Conservation (phyloP, 306 rosid genomes). For the Hippophae tibetana region DNA sequence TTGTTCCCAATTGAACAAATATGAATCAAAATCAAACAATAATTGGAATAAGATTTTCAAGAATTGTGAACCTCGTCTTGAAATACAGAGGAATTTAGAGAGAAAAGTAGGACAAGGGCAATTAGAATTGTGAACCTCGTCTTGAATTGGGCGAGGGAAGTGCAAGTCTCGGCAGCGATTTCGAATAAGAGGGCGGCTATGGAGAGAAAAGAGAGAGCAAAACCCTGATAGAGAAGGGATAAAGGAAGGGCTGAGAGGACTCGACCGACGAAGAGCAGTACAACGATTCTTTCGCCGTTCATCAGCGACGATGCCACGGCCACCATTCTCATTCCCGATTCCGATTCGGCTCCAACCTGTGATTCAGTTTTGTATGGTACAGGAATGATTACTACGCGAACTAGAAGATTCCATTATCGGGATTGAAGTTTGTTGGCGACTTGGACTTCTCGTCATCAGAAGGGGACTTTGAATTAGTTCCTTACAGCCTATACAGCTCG, state of each 20-base stretch:
- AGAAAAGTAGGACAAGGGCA: neutral
- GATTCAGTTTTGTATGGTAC: no score
- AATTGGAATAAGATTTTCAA: neutral
- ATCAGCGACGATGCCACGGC: conserved; percentile 27
- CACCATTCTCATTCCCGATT: conserved; percentile 7
- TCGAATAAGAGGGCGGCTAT: conserved; percentile 60
- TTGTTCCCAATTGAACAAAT: neutral
- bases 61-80: no score
- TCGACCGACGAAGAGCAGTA: conserved; percentile 44
- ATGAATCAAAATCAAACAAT: neutral
- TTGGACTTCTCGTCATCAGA: no score
- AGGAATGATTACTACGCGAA: no score
- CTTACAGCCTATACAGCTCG: no score
- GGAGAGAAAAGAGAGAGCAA: conserved; percentile 65
- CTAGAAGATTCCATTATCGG: no score
- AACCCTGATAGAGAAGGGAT: conserved; percentile 63
- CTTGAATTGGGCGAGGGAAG: conserved; percentile 31
- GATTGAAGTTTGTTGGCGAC: no score
- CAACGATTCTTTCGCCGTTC: conserved; percentile 74
- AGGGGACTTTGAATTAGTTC: no score
- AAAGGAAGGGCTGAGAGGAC: conserved; percentile 55
- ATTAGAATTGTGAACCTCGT: conserved; percentile 34
- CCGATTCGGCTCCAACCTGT: neutral
- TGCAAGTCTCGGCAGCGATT: conserved; percentile 43
- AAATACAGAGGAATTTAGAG: neutral